Evolutionary conservation across 2,329 filamentous ascomycete species (phyloP).

Genomic region (Westerdykella aurantiaca): DNA sequence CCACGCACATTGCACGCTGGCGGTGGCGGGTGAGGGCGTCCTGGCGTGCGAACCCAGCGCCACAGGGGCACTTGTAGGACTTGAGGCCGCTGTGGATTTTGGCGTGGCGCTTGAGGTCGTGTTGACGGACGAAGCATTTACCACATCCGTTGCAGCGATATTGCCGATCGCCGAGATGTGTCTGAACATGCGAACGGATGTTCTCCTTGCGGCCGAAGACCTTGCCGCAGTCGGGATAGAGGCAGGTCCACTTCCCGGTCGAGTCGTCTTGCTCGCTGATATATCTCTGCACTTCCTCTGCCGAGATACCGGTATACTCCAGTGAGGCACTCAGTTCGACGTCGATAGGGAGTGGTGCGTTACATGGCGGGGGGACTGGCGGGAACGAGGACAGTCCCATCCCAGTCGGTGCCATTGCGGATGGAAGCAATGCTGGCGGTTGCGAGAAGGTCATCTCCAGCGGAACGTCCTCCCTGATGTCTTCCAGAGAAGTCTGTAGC

Average conservation of each 20-base stretch:
- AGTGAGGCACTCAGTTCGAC: conserved; percentile 56
- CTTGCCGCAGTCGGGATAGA: conserved; percentile 69
- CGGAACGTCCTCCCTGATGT: conserved; percentile 25
- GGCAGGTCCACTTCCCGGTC: conserved; percentile 45
- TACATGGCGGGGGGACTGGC: conserved; percentile 1
- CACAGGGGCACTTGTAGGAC: conserved; percentile 89
- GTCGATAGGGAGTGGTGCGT: conserved; percentile 24
- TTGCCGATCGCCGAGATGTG: conserved; percentile 91
- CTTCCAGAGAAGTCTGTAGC: conserved; percentile 31
- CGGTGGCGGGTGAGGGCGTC: conserved; percentile 91
- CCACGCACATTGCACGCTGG: conserved; percentile 93
- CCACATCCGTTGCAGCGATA: conserved; percentile 89
- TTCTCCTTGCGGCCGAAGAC: conserved; percentile 97
- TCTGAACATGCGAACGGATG: conserved; percentile 97
- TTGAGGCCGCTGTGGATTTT: conserved; percentile 97
- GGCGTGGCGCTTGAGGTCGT: conserved; percentile 93
- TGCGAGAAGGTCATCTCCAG: conserved; percentile 31
- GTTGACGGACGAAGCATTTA: conserved; percentile 94
- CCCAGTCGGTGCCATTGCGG: conserved; percentile 18
- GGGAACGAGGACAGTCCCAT: conserved; percentile 19
- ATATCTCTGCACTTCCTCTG: conserved; percentile 61
- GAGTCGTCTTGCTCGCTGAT: conserved; percentile 43
- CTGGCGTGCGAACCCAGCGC: conserved; percentile 89
- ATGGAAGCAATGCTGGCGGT: conserved; percentile 22
- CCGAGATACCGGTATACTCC: conserved; percentile 75